A percentile compares a stretch with the other conserved stretches of the same genome.
Conservation (phyloP, 2,329 filamentous ascomycete genomes). For the Plectosphaerella sp. region DNA sequence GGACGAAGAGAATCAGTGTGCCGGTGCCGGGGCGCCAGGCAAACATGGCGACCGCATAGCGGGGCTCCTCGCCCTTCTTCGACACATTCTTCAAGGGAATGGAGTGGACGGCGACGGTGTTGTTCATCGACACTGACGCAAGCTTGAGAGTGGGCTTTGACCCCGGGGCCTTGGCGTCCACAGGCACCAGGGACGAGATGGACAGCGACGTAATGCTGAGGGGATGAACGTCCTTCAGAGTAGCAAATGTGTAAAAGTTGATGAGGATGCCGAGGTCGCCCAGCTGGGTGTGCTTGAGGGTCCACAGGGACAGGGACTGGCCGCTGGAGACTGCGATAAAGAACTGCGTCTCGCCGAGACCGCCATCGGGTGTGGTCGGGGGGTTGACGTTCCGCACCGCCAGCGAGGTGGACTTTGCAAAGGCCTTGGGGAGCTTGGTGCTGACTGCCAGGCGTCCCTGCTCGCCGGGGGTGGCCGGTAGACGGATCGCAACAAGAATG, state of each 20-base stretch:
- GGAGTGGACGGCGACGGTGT: constrained; percentile 74
- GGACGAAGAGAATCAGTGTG: constrained; percentile 51
- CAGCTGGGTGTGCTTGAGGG: constrained; percentile 61
- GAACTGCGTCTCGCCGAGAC: constrained; percentile 66
- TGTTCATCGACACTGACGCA: constrained; percentile 76
- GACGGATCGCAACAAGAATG: constrained; percentile 51
- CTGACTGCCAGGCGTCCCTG: constrained; percentile 47
- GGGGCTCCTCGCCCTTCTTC: constrained; percentile 36
- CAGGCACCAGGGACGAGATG: constrained; percentile 52
- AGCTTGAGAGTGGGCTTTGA: constrained; percentile 57
- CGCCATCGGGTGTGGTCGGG: constrained; percentile 41
- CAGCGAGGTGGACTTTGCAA: constrained; percentile 73
- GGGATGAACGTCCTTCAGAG: constrained; percentile 50
- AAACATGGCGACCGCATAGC: constrained; percentile 65
- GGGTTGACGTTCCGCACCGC: constrained; percentile 68
- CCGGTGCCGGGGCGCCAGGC: constrained; percentile 47
- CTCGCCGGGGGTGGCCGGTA: constrained; percentile 30
- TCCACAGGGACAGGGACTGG: constrained; percentile 73
- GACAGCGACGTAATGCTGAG: constrained; percentile 55
- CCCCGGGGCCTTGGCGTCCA: constrained; percentile 41
- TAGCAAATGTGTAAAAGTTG: constrained; percentile 47
- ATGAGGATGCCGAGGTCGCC: constrained; percentile 43
- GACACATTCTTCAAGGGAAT: constrained; percentile 58
- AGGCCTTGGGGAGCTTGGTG: constrained; percentile 57
- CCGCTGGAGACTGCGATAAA: constrained; percentile 70